Percentiles rank a stretch among this genome's conserved stretches.
Conservation (phyloP, 768 basidiomycete genomes). For the Boletales sp. region DNA sequence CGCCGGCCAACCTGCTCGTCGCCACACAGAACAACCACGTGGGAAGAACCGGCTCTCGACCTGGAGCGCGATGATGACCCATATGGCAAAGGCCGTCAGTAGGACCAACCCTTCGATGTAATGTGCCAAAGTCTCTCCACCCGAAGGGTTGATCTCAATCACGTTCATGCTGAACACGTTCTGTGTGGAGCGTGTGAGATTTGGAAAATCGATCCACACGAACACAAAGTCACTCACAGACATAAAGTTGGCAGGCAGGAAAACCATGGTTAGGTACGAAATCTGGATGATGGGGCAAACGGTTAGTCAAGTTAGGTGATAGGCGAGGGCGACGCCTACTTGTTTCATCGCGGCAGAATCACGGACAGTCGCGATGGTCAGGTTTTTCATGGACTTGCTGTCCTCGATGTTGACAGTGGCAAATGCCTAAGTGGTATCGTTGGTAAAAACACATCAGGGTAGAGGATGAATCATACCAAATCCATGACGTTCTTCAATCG, state of each 20-base stretch:
- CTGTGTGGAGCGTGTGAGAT: constrained; percentile 27
- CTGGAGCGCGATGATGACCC: constrained; percentile 55
- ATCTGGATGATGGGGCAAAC: constrained; percentile 12
- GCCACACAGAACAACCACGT: constrained; percentile 9
- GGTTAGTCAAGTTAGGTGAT: no score
- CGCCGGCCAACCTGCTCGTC: constrained; percentile 22
- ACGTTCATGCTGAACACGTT: constrained; percentile 58
- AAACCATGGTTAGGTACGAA: constrained; percentile 57
- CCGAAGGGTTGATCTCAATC: constrained; percentile 33
- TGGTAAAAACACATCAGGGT: not conserved
- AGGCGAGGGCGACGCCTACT: constrained; percentile 16
- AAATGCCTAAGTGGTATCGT: constrained; percentile 42
- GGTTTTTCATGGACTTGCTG: constrained; percentile 46
- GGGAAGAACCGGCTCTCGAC: constrained; percentile 23
- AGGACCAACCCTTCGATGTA: constrained; percentile 41
- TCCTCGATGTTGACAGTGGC: constrained; percentile 57
- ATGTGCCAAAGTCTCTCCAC: constrained; percentile 30
- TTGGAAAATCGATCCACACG: not conserved
- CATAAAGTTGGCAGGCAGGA: constrained; percentile 52
- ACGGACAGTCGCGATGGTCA: constrained; percentile 44
- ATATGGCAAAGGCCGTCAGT: constrained; percentile 49
- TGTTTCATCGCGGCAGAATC: constrained; percentile 42
- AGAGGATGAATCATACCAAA: constrained; percentile 18
- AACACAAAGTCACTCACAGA: constrained; percentile 18
- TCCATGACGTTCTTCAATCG: constrained; percentile 34